Evolutionary conservation across 164 flowering plant genomes (phyloP), one percentile per base, ranked within the genome.

Genomic region (Protea cynaroides): DNA sequence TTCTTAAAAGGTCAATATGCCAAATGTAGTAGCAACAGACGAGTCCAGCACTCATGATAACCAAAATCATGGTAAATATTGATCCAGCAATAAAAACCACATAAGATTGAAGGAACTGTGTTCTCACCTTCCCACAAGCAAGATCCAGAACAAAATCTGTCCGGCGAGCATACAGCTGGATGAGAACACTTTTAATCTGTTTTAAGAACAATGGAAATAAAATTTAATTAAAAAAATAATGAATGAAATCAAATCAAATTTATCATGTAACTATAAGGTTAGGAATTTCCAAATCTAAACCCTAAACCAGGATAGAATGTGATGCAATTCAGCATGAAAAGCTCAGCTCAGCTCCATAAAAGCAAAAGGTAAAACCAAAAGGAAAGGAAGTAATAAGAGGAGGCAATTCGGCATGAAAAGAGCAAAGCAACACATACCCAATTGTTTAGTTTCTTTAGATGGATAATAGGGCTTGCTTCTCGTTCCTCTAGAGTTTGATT

Each of bases 61-160:
- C 13, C 46, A 40, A 12, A 8, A 12, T 1, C 46, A 12, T 8
- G 46, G 46, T 40, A 8, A 40, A 40, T 40, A 8, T 40, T 3
- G 40, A 8, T 40, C 46, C 3, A 8, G 3, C 19, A 8, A 11
- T 19, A 24, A 18, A 44, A 36, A 59, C 7, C 23, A 25, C 25
- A 24, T 54, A 21, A 40, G 52, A 47, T 44, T 50, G 11, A 57
- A 3, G 52, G 40, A 52, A 61, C n/a, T 15, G 44, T 51, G 34
- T 46, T 10, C 17, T 47, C 65, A 94, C 98, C 96, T 94, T 94
- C 62, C 99, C 97, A 75, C 99, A 94, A 22, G 96, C 99, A 76
- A 94, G 90, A 77, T 94, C 99, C 61, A 94, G 96, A 71, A 89
- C 97, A 18, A 83, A 87, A 81, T 94, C 90, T 18, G 92, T 96